These are phyloP conservation scores for Aspergillus tamarii DNA, from an alignment of 2,329 filamentous ascomycete species.

Conservation along the genomic window DNA sequence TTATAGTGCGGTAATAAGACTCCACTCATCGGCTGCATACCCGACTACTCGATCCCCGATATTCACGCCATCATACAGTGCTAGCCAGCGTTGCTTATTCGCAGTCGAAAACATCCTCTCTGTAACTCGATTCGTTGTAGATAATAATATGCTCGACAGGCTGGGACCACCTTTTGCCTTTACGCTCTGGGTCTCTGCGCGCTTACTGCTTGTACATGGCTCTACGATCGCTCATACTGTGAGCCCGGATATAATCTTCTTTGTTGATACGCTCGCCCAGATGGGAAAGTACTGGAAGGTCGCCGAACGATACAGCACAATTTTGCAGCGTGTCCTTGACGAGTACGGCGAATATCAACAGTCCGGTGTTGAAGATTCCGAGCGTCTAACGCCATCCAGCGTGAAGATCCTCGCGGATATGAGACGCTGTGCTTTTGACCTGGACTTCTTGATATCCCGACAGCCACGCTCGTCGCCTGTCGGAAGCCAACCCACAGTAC, in stretches of 20 bases:
- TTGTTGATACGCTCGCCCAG: slow-evolving; percentile 78
- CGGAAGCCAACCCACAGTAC: slow-evolving; percentile 33
- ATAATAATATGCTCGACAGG: slow-evolving; percentile 73
- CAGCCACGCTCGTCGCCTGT: slow-evolving; percentile 62
- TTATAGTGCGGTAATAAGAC: slow-evolving; percentile 73
- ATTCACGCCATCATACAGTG: slow-evolving; percentile 85
- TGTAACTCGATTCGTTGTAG: slow-evolving; percentile 76
- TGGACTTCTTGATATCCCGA: slow-evolving; percentile 85
- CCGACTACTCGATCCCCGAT: slow-evolving; percentile 85
- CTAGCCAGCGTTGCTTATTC: slow-evolving; percentile 77
- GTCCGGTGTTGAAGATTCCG: slow-evolving; percentile 61
- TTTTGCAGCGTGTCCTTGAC: slow-evolving; percentile 81
- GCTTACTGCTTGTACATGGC: slow-evolving; percentile 83
- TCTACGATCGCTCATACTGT: slow-evolving; percentile 85
- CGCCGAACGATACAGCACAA: slow-evolving; percentile 76
- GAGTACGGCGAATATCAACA: slow-evolving; percentile 81
- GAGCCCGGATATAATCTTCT: slow-evolving; percentile 76
- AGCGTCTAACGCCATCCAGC: slow-evolving; percentile 76
- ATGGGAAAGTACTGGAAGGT: slow-evolving; percentile 87
- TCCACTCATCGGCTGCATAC: slow-evolving; percentile 91
- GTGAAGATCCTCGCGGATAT: slow-evolving; percentile 90
- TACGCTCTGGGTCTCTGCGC: slow-evolving; percentile 87
- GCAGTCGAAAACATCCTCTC: slow-evolving; percentile 83
- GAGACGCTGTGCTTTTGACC: slow-evolving; percentile 85
- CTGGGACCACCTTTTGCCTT: slow-evolving; percentile 91